phyloP scores from a whole-genome alignment of 1,139 yeast genomes.

The Nadsonia commutata region DNA sequence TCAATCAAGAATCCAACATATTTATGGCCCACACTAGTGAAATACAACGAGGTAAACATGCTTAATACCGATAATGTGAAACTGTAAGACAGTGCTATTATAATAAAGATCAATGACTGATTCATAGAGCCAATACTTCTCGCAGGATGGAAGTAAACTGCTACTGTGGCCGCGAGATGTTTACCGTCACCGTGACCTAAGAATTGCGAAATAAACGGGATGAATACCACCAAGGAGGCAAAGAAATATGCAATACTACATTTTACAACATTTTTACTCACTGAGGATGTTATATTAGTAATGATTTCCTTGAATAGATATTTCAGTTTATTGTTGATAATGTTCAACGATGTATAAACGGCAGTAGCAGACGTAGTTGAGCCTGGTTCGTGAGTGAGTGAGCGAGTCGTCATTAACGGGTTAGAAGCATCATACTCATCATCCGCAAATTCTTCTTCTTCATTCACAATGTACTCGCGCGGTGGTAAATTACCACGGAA shows the following conservation, averaged over 20 bases:
- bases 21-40: conserved; percentile 33
- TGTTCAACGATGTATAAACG: no score
- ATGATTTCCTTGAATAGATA: no score
- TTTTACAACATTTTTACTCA: conserved; percentile 29
- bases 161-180: conserved; percentile 70
- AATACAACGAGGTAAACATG: conserved; percentile 36
- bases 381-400: no score
- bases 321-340: no score
- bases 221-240: conserved; percentile 67
- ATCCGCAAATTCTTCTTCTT: no score
- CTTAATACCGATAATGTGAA: conserved; percentile 41
- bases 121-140: conserved; percentile 71
- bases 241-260: conserved; percentile 59
- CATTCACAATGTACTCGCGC: conserved; percentile 1
- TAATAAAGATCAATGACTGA: conserved; percentile 52
- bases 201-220: conserved; percentile 36
- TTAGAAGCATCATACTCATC: no score
- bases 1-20: conserved; percentile 43
- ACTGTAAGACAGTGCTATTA: conserved; percentile 40
- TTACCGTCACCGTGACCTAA: conserved; percentile 62
- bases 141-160: conserved; percentile 76
- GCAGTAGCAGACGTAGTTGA: no score
- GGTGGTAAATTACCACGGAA: conserved; percentile 4
- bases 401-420: no score
- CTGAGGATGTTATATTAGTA: no score